Base-by-base conservation (phyloP, 2,329 filamentous ascomycete genomes). In the Aureobasidium sp. region DNA sequence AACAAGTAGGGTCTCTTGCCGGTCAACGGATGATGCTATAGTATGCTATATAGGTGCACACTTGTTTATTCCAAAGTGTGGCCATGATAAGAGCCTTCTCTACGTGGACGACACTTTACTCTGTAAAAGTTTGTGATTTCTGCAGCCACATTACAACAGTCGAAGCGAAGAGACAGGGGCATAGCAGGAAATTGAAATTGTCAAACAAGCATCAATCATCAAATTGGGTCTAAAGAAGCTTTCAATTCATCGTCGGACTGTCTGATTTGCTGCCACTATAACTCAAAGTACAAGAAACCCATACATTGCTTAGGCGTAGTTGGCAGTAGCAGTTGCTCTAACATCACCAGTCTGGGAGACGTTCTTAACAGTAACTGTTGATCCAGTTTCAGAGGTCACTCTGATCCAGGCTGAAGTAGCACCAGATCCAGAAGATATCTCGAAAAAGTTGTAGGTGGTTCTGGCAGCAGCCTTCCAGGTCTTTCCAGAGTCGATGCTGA, bases 371-470 rank as follows among this genome's bases (percentile, higher is more conserved):
- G 56, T 53, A 27, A 65, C 56, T 15, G 57, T 29, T 5, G 45
- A 37, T 7, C 62, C 64, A 14, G 51, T 63, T n/a, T 65, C 52
- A 36, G 58, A 63, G 12, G 65, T 68, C 8, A 65, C 64, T 56
- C 64, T 58, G 44, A 68, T 63, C 65, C 64, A 67, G 47, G 66
- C 67, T 12, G 62, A 62, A 11, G 56, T 47, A 17, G 61, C 48
- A 34, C 63, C 61, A 9, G 63, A 25, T 5, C 60, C 62, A 20
- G 62, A 62, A 0, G 62, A 56, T 20, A 65, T 62, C 45, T 65
- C 65, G 45, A 68, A 68, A 57, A 68, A 67, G 62, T 68, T 68
- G 64, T 68, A 67, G 31, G 59, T 65, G 41, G 66, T 60, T 47
- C 66, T 61, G n/a, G 34, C 62, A 27, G 64, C 61, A 17, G 20